Percentiles rank a stretch among this genome's conserved stretches.
Evolutionary conservation across 1,284 basidiomycete genomes (phyloP).

Genomic region (Lignosus rhinocerotis): DNA sequence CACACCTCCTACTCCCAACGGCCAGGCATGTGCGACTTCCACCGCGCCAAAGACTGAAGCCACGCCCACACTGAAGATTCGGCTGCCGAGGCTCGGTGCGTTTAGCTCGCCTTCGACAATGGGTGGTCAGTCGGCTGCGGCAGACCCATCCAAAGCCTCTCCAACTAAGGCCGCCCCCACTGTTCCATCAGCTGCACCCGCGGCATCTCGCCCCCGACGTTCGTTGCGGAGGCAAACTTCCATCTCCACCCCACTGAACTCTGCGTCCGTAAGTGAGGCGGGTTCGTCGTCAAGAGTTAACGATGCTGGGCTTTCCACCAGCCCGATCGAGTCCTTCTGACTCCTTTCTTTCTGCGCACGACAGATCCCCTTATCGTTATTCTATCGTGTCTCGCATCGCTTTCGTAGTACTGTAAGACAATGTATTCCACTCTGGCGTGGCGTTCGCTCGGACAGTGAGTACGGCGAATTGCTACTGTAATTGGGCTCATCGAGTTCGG

Average conservation of each 20-base stretch:
- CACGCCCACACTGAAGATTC: constrained; percentile 55
- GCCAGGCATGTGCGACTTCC: neutral
- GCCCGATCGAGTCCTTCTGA: constrained; percentile 19
- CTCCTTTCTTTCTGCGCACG: neutral
- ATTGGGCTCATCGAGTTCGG: neutral
- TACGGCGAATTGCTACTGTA: neutral
- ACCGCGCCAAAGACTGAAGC: constrained; percentile 14
- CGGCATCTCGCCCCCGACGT: constrained; percentile 21
- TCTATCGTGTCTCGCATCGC: constrained; percentile 18
- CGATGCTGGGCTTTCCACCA: constrained; percentile 12
- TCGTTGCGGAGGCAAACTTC: constrained; percentile 21
- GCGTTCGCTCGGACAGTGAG: neutral
- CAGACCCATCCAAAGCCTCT: constrained; percentile 9
- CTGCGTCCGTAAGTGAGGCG: constrained; percentile 22
- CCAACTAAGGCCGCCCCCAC: constrained; percentile 6
- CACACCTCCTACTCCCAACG: constrained; percentile 16
- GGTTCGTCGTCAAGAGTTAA: constrained; percentile 12
- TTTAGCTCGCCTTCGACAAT: constrained; percentile 25
- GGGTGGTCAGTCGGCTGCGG: constrained; percentile 11
- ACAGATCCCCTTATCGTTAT: constrained; percentile 23
- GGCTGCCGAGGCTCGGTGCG: constrained; percentile 48
- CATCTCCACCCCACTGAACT: constrained; percentile 21
- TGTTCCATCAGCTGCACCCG: neutral
- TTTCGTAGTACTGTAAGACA: constrained; percentile 18
- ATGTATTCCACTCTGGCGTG: constrained; percentile 15